A percentile compares a stretch with the other conserved stretches of the same genome.
phyloP scores from a whole-genome alignment of 2,329 filamentous ascomycete genomes.

The Diaporthe capsici region DNA sequence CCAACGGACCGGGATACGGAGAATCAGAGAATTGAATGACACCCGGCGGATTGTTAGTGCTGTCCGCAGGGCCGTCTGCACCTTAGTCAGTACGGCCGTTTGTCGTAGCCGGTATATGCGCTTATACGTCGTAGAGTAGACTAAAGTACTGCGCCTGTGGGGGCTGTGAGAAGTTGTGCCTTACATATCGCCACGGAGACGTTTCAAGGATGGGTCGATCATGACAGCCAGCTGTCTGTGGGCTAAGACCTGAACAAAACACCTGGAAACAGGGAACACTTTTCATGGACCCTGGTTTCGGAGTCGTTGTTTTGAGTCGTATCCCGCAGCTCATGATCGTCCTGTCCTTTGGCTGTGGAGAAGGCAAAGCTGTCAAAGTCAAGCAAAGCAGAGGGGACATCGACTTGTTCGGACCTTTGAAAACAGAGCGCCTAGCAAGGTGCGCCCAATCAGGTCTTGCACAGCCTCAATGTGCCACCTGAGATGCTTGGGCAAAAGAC shows the following conservation, averaged over 20 bases:
- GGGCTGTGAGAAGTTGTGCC: constrained; percentile 36
- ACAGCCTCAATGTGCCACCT: constrained; percentile 35
- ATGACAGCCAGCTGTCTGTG: constrained; percentile 2
- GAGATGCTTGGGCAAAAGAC: neutral
- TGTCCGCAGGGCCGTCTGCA: neutral
- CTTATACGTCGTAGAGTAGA: neutral
- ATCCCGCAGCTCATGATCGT: neutral
- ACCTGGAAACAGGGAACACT: constrained; percentile 16
- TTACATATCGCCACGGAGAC: constrained; percentile 6
- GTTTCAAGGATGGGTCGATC: constrained; percentile 30
- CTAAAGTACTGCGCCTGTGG: constrained; percentile 30
- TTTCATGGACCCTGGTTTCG: neutral
- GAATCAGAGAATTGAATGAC: constrained; percentile 14
- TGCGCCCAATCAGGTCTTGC: constrained; percentile 26
- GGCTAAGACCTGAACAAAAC: constrained; percentile 24
- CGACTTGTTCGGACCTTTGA: constrained; percentile 13
- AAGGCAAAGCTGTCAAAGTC: constrained; percentile 7
- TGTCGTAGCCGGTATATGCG: neutral
- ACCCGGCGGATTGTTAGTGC: constrained; percentile 11
- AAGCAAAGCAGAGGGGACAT: neutral
- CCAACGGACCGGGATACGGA: constrained; percentile 1
- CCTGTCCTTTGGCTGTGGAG: constrained; percentile 22
- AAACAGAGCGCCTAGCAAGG: neutral
- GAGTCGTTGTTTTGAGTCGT: constrained; percentile 7
- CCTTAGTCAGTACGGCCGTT: constrained; percentile 17